These are phyloP conservation scores for Bipolaris cookei DNA, from an alignment of 2,329 filamentous ascomycete genomes.

Conservation along the genomic window DNA sequence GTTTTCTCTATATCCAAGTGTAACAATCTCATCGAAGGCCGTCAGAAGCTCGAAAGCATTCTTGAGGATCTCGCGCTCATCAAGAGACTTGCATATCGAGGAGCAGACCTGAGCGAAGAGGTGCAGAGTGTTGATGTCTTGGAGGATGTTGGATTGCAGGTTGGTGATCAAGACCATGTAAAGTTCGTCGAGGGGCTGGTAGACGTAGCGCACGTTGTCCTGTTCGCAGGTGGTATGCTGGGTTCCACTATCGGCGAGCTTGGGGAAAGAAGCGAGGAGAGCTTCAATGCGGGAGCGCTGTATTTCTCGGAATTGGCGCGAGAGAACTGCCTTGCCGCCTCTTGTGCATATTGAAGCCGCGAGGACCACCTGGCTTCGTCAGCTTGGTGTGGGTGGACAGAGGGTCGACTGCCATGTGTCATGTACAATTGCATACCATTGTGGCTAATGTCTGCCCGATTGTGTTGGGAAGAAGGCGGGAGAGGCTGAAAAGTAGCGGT, in stretches of 20 bases:
- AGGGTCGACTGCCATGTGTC: not conserved
- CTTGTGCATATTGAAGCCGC: constrained; percentile 98
- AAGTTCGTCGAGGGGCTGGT: constrained; percentile 97
- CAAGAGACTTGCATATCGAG: constrained; percentile 92
- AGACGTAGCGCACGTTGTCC: constrained; percentile 99
- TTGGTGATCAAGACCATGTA: constrained; percentile 99
- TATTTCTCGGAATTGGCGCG: constrained; percentile 97
- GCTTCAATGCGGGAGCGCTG: constrained; percentile 95
- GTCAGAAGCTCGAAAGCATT: constrained; percentile 96
- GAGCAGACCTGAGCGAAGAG: constrained; percentile 97
- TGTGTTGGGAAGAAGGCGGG: not conserved
- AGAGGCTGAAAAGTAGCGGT: not conserved
- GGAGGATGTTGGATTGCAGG: constrained; percentile 97
- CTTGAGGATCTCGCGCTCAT: constrained; percentile 91
- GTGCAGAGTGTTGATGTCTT: constrained; percentile 98
- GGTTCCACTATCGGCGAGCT: constrained; percentile 92
- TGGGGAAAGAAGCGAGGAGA: constrained; percentile 94
- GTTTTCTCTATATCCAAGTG: constrained; percentile 94
- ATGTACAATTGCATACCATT: constrained; percentile 37
- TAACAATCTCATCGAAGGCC: constrained; percentile 97
- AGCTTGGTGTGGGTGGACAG: constrained; percentile 24
- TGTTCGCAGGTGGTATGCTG: constrained; percentile 99
- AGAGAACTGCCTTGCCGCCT: constrained; percentile 97
- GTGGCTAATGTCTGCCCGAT: constrained; percentile 18
- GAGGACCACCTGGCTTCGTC: constrained; percentile 79